Evolutionary conservation across 441 rosid genomes (phyloP).

Genomic region (Gossypium gossypioides): DNA sequence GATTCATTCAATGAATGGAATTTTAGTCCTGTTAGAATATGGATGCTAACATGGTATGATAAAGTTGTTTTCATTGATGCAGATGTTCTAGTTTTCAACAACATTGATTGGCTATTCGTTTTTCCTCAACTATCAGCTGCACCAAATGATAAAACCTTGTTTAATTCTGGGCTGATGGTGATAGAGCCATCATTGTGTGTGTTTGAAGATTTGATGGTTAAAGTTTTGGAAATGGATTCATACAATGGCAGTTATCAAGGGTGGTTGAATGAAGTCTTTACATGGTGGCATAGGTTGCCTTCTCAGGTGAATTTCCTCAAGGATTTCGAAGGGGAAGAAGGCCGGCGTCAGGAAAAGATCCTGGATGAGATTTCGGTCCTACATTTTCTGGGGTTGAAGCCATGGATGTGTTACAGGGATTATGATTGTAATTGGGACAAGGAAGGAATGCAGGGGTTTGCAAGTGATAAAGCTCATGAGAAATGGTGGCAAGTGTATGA

Average conservation of each 20-base stretch:
- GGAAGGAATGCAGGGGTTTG: constrained; percentile 28
- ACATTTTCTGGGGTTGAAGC: constrained; percentile 69
- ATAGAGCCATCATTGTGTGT: constrained; percentile 63
- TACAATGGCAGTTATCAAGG: constrained; percentile 84
- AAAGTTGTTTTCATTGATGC: constrained; percentile 61
- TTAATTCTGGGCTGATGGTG: constrained; percentile 80
- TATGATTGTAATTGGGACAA: constrained; percentile 82
- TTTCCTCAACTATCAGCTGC: constrained; percentile 60
- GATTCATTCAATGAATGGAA: constrained; percentile 66
- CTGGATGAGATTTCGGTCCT: constrained; percentile 27
- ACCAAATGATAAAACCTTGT: constrained; percentile 27
- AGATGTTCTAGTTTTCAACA: constrained; percentile 43
- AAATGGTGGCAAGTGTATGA: constrained; percentile 70
- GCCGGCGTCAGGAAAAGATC: neutral
- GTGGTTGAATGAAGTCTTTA: constrained; percentile 58
- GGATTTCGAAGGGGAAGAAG: constrained; percentile 13
- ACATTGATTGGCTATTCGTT: constrained; percentile 42
- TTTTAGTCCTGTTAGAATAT: constrained; percentile 59
- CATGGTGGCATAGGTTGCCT: constrained; percentile 82
- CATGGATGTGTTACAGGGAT: constrained; percentile 78
- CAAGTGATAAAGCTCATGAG: constrained; percentile 49
- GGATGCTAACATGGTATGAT: constrained; percentile 50
- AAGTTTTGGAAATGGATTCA: constrained; percentile 28
- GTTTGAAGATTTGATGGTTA: constrained; percentile 44
- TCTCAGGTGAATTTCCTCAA: constrained; percentile 38